Evolutionary conservation across 2,329 filamentous ascomycete genomes (phyloP), one percentile per base, ranked within the genome.

Genomic region (Colletotrichum zoysiae): DNA sequence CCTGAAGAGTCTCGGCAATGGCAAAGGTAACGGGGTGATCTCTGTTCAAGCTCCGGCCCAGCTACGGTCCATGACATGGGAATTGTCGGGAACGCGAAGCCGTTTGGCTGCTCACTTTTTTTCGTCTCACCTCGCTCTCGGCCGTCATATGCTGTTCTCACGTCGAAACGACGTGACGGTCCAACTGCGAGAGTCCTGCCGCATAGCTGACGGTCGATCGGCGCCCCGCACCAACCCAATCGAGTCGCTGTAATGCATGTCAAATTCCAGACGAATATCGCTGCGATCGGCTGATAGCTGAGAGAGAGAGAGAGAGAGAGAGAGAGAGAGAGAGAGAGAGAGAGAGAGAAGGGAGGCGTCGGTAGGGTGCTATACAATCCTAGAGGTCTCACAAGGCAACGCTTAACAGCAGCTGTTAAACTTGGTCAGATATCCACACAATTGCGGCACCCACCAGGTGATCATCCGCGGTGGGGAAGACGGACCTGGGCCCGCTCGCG

Each of bases 391-490:
- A 53, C 69, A 68, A 55, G 69, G 65, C 65, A 30, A 64, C 63
- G 69, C 44, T 71, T 59, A 53, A 63, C 44, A 63, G 16, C 35
- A 63, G 44, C 58, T 68, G 65, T 60, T 64, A 71, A 71, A 56
- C 62, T 57, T 56, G 50, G 62, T 26, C 62, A 40, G 50, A 23
- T 50, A 48, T 57, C 60, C 61, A 35, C 69, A 59, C 60, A 33
- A 59, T 44, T 72, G 63, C 69, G 59, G 71, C 69, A 58, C 71
- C 68, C 64, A 51, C 59, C 72, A 74, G 72, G 65, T 74, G 69
- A 74, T 74, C 72, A 74, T 73, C 72, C 69, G 72, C 61, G 20
- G 60, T 74, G 72, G 70, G 58, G 56, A 71, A 70, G 53, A 61
- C 70, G 62, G 70, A 70, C 56, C 67, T 61, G 35, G 67, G 48